Evolutionary conservation across 805 yeast species (phyloP).

Genomic region (Nakazawaea populi): DNA sequence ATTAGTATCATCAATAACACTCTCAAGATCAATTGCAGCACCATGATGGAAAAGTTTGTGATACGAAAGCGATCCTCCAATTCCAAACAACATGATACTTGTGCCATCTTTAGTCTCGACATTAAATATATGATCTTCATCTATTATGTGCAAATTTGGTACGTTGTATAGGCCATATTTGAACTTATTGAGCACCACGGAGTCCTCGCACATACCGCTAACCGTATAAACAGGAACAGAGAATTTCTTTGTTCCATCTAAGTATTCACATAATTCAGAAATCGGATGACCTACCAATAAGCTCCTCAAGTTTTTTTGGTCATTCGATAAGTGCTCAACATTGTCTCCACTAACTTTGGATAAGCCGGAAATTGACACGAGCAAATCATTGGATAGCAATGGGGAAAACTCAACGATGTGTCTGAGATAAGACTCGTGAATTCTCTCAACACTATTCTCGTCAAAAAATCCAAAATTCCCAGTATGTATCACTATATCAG

Average conservation of each 20-base stretch:
- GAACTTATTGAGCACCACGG: constrained; percentile 58
- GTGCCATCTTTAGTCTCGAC: constrained; percentile 35
- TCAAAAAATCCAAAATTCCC: constrained; percentile 82
- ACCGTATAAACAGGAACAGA: constrained; percentile 68
- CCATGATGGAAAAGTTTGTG: constrained; percentile 68
- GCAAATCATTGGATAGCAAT: constrained; percentile 40
- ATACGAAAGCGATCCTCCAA: constrained; percentile 67
- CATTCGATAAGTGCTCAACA: constrained; percentile 31
- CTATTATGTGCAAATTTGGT: constrained; percentile 55
- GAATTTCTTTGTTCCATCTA: constrained; percentile 35
- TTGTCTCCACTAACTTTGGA: constrained; percentile 38
- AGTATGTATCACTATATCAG: constrained; percentile 56
- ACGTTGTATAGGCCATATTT: constrained; percentile 45
- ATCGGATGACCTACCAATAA: constrained; percentile 31
- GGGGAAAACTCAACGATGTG: constrained; percentile 67
- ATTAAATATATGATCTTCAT: constrained; percentile 45
- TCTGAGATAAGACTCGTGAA: constrained; percentile 52
- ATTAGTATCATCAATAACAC: constrained; percentile 22
- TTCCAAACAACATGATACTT: constrained; percentile 53
- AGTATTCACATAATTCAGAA: constrained; percentile 46
- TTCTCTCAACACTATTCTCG: constrained; percentile 43
- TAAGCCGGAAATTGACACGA: constrained; percentile 47
- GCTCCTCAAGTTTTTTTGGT: constrained; percentile 29
- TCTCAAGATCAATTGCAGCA: constrained; percentile 29
- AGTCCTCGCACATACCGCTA: constrained; percentile 75